Evolutionary conservation across 176 grass and related monocot species (phyloP).

Genomic region (Saccharum officinarum): DNA sequence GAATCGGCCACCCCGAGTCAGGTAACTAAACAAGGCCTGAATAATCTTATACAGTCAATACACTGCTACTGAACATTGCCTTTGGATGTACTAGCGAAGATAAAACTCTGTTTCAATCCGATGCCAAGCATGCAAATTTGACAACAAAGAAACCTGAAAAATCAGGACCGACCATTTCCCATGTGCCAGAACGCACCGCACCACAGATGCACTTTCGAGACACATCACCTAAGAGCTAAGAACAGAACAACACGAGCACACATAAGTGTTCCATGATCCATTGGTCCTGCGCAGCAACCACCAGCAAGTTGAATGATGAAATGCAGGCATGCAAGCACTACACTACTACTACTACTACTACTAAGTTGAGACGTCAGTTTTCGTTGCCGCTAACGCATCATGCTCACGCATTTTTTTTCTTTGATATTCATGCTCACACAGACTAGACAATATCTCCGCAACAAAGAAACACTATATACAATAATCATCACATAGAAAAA

Average conservation of each 20-base stretch:
- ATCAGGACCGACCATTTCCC: neutral
- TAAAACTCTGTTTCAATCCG: neutral
- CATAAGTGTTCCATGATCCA: neutral
- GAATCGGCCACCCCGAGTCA: no score
- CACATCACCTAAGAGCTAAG: neutral
- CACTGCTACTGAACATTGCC: no score
- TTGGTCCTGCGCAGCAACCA: conserved; percentile 26
- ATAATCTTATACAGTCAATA: no score
- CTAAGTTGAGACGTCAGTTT: neutral
- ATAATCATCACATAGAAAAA: neutral
- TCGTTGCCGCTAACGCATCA: neutral
- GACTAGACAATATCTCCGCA: neutral
- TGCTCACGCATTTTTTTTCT: no score
- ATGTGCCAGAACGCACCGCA: neutral
- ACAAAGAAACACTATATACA: neutral
- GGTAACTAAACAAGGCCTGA: no score
- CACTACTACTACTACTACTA: no score
- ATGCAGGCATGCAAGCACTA: neutral
- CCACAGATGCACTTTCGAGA: neutral
- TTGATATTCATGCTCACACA: no score
- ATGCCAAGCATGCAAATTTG: no score
- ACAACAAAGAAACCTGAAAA: neutral
- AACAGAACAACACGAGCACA: neutral
- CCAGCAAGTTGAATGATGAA: neutral
- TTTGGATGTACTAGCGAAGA: neutral